A percentile compares a stretch with the other conserved stretches of the same genome.
phyloP scores from a whole-genome alignment of 768 basidiomycete species.

The Mycena belliarum region DNA sequence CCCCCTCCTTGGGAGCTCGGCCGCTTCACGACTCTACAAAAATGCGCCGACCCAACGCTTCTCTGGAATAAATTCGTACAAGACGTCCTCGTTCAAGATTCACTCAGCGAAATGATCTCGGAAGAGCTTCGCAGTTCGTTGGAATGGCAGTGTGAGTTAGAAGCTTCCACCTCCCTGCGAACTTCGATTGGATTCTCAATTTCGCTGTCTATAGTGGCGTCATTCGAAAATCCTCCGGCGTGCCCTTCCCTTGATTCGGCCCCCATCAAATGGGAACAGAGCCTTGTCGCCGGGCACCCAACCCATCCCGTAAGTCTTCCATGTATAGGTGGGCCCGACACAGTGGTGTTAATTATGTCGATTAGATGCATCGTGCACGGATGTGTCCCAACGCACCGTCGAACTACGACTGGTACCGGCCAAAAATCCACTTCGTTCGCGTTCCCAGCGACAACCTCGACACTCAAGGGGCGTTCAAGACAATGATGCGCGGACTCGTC shows the following conservation, averaged over 20 bases:
- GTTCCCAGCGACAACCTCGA: slow-evolving; percentile 40
- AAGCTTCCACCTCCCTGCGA: too few relatives aligned
- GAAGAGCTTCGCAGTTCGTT: slow-evolving; percentile 46
- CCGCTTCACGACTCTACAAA: slow-evolving; percentile 24
- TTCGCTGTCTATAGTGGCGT: slow-evolving; percentile 29
- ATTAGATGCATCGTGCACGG: slow-evolving; percentile 58
- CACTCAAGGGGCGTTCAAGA: slow-evolving; percentile 46
- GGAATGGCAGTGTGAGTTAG: slow-evolving; percentile 45
- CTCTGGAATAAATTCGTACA: slow-evolving; percentile 48
- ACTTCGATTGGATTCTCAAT: too few relatives aligned
- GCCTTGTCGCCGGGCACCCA: slow-evolving; percentile 58
- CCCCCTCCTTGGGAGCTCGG: slow-evolving; percentile 43
- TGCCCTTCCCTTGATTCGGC: slow-evolving; percentile 44
- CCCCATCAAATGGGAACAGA: slow-evolving; percentile 59
- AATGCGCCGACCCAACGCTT: slow-evolving; percentile 34
- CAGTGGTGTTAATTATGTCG: background rate
- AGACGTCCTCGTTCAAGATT: slow-evolving; percentile 34
- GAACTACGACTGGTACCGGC: slow-evolving; percentile 56
- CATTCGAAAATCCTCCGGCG: slow-evolving; percentile 41
- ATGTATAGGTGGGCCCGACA: too few relatives aligned
- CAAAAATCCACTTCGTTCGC: slow-evolving; percentile 48
- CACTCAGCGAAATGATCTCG: slow-evolving; percentile 35
- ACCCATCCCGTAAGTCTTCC: slow-evolving; percentile 52
- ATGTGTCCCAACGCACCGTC: slow-evolving; percentile 35
- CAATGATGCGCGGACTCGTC: slow-evolving; percentile 33